Base-by-base conservation (phyloP, 225 moss, liverwort and hornwort genomes). In the Pleurozium schreberi region DNA sequence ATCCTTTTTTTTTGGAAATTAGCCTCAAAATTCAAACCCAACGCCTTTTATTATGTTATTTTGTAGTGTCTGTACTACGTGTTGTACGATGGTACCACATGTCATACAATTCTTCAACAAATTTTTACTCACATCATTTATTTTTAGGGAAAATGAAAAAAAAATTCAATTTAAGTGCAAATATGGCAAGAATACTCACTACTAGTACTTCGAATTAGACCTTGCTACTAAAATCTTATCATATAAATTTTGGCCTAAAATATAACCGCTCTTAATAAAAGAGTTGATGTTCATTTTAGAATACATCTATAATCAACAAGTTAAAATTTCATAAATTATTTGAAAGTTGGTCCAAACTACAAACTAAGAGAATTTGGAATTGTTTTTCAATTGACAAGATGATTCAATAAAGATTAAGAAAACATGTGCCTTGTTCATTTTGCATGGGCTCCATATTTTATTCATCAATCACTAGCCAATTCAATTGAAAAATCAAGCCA, bases 61-160 rank as follows among this genome's bases (percentile, higher is more conserved):
- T 1, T 33, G 0, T 0, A 75, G n/a, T n/a, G n/a, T n/a, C n/a
- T n/a, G n/a, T n/a, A n/a, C n/a, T n/a, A n/a, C n/a, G n/a, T n/a
- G n/a, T n/a, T n/a, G n/a, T n/a, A 0, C 11, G 11, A 18, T 11
- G 11, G 5, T 7, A 31, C 2, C 19, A 75, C 7, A 71, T 49
- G 49, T 4, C 49, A 49, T 49, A 31, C 0, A 45, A 0, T 12
- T 2, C 20, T 49, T 1, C 33, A 20, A 12, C 2, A 33, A 4
- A 2, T 49, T 75, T 50, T 75, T 8, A 21, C 34, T 21, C 6
- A 13, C 3, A 34, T 75, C 5, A 34, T 22, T 6, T 75, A 50
- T 52, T 34, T 52, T 3, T 0, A 6, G 0, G 0, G 0, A 5
- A 75, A 34, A 33, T 18, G 4, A 34, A 33, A 75, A 7, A 8